phyloP scores from a whole-genome alignment of 1,139 yeast genomes.

The Scheffersomyces titani region DNA sequence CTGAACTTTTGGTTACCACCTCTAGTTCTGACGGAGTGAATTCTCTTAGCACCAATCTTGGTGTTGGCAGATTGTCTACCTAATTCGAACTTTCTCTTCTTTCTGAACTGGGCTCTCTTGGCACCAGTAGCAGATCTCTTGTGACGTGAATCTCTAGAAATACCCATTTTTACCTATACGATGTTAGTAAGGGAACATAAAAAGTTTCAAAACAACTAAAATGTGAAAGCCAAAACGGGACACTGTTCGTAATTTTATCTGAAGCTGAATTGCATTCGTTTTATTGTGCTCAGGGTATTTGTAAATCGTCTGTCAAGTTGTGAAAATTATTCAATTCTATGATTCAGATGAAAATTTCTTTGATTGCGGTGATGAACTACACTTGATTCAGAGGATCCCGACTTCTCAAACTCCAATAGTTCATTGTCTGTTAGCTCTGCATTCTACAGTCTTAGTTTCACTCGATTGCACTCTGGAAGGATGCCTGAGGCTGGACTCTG shows the following conservation, averaged over 20 bases:
- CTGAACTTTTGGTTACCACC: constrained; percentile 99
- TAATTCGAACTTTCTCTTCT: constrained; percentile 99
- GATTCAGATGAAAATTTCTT: not conserved
- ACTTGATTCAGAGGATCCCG: not conserved
- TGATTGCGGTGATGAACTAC: not conserved
- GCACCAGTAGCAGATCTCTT: constrained; percentile 99
- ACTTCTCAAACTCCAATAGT: not conserved
- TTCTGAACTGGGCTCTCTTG: constrained; percentile 99
- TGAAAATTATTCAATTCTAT: not conserved
- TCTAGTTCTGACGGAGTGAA: constrained; percentile 98
- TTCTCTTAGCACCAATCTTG: constrained; percentile 98
- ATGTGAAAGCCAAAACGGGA: not conserved
- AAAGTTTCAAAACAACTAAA: not conserved
- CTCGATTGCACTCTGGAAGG: not conserved
- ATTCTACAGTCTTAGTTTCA: not conserved
- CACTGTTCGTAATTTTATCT: not conserved
- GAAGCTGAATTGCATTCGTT: too few species aligned
- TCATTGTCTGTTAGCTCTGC: not conserved
- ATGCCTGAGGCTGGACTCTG: not conserved
- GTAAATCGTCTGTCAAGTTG: not conserved
- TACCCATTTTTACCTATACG: constrained; percentile 72
- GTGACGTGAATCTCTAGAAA: constrained; percentile 99
- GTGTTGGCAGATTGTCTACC: constrained; percentile 99
- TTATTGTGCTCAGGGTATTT: too few species aligned
- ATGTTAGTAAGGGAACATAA: constrained; percentile 26